Evolutionary conservation across 2,329 filamentous ascomycete species (phyloP), one percentile per base, ranked within the genome.

Genomic region (Pseudogymnoascus sp.): DNA sequence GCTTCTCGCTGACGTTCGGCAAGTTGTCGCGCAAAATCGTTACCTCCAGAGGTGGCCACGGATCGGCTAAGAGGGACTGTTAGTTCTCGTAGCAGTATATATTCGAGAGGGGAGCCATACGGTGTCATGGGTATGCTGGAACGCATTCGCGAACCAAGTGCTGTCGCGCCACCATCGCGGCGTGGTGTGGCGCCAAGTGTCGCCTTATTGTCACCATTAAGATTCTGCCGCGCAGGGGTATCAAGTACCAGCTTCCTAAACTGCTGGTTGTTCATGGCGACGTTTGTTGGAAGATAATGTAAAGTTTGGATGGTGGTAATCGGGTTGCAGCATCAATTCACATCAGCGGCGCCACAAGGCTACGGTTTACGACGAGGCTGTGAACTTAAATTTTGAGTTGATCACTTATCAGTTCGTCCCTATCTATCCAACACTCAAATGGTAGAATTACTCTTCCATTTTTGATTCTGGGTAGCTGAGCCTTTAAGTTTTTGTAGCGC

Each of bases 61-160:
- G 64, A 65, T 7, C 65, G 64, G 36, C 65, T 36, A 12, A 60
- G n/a, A 35, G 57, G 57, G 43, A 66, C 60, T 63, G 36, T 60
- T 62, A 63, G 38, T 38, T 62, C 28, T 59, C 35, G 38, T 14
- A 18, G 12, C n/a, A 57, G 50, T 61, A n/a, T 47, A 1, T 15
- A 38, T 47, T 28, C 33, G 30, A 9, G 22, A 58, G 33, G 18
- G 36, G 58, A 20, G 58, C 14, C 86, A 69, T 80, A 91, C 87
- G 93, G 93, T 57, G 93, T 97, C 93, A 97, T 97, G 61, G 91
- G 91, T 64, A 96, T 93, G 73, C 84, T 93, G 35, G 89, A 83
- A 66, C 85, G 85, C 75, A 89, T 85, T 69, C 88, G 83, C 62
- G 90, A 94, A 20, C 91, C 91, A 61, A 96, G 79, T 4, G 84